phyloP scores from a whole-genome alignment of 1,139 yeast species.

The Geotrichum histeridarum region DNA sequence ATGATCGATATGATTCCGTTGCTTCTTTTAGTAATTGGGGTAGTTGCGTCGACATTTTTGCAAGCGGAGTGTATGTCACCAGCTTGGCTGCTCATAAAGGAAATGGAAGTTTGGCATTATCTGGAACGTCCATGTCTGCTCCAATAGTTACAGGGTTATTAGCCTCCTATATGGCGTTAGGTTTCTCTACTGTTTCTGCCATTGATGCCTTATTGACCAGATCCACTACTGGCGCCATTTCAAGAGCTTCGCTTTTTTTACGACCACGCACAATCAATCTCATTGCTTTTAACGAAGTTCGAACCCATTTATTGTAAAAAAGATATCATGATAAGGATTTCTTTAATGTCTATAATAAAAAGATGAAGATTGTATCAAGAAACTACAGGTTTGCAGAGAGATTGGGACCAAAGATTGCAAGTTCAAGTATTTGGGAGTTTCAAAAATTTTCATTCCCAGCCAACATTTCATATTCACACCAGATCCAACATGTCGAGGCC shows the following conservation, averaged over 20 bases:
- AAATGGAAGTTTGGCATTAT: slow-evolving; percentile 39
- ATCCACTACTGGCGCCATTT: slow-evolving; percentile 38
- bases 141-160: slow-evolving; percentile 74
- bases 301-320: not conserved
- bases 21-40: slow-evolving; percentile 90
- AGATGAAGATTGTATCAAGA: not conserved
- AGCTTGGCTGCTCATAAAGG: slow-evolving; percentile 26
- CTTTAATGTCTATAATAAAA: not conserved
- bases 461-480: not conserved
- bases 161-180: slow-evolving; percentile 59
- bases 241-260: slow-evolving; percentile 36
- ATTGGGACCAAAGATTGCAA: not conserved
- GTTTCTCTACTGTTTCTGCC: slow-evolving; percentile 39
- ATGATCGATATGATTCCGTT: slow-evolving; percentile 61
- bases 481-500: slow-evolving; percentile 76
- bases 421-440: not conserved
- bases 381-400: not conserved
- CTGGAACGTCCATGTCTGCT: slow-evolving; percentile 93
- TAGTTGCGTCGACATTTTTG: slow-evolving; percentile 75
- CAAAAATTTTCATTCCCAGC: not conserved
- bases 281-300: slow-evolving; percentile 32
- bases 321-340: not conserved
- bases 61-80: slow-evolving; percentile 67
- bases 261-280: slow-evolving; percentile 48
- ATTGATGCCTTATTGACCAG: slow-evolving; percentile 26